Evolutionary conservation across 176 grass and related monocot genomes (phyloP).

Genomic region (Oryza punctata): DNA sequence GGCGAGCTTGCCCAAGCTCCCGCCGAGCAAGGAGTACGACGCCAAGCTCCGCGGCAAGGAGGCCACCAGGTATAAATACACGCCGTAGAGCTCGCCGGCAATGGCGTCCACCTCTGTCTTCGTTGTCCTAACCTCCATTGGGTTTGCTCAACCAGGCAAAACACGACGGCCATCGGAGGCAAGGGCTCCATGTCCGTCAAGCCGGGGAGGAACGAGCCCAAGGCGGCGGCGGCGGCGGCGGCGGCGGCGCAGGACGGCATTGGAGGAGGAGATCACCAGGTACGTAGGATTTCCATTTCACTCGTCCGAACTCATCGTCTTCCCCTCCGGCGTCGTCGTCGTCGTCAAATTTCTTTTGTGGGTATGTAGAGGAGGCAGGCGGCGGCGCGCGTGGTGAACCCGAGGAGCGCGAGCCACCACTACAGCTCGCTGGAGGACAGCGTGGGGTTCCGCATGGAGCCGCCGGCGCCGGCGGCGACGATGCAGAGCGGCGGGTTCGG

Average conservation of each 20-base stretch:
- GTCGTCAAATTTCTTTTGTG: neutral
- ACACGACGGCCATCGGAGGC: conserved; percentile 44
- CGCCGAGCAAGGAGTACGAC: conserved; percentile 79
- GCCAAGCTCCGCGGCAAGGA: conserved; percentile 65
- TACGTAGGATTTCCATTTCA: conserved; percentile 7
- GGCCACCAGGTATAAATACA: conserved; percentile 36
- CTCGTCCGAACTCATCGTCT: neutral
- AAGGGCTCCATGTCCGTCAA: conserved; percentile 56
- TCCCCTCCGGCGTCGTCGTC: no score
- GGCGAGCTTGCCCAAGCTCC: conserved; percentile 69
- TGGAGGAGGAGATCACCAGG: conserved; percentile 43
- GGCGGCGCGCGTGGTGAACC: conserved; percentile 36
- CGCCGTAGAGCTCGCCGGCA: neutral
- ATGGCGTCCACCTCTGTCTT: neutral
- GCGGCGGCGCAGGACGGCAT: conserved; percentile 40
- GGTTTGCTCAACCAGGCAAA: conserved; percentile 47
- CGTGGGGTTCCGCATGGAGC: conserved; percentile 66
- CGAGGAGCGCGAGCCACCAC: conserved; percentile 55
- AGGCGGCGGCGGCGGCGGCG: conserved; percentile 47
- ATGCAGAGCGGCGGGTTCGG: conserved; percentile 63
- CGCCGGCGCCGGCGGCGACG: conserved; percentile 20
- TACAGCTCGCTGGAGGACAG: conserved; percentile 64
- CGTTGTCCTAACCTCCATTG: neutral
- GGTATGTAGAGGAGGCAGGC: conserved; percentile 39
- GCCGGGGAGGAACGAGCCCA: conserved; percentile 53